Base-by-base conservation (phyloP, 345 rosid genomes). In the Heritiera littoralis region DNA sequence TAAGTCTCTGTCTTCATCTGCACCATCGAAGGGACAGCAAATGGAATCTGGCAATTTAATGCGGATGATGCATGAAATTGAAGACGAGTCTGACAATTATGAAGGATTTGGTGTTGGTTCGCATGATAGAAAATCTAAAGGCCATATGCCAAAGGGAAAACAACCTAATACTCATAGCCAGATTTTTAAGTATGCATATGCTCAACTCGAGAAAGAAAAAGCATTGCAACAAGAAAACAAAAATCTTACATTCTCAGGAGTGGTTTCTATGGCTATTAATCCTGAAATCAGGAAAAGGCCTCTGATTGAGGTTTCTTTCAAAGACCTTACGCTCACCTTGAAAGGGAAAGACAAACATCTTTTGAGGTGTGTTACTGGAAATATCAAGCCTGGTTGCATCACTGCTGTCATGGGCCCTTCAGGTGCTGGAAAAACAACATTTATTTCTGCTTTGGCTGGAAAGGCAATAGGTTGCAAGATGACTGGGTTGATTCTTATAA, bases 351-450 rank as follows among this genome's bases (percentile, higher is more conserved):
- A 88, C 61, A 94, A 87, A 81, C 87, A 92, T 86, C 80, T 96
- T 52, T 78, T 96, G 81, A 90, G 94, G 84, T 83, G 92, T 78
- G 92, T 96, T 32, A 92, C 98, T 1, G 98, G 98, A 74, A 94
- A 76, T 77, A 82, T 96, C 71, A 90, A 83, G 77, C 97, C 98
- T 32, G 97, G 98, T 32, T 90, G 92, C 60, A 85, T 96, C 56
- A 88, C 98, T 7, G 92, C 99, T 72, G 97, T 94, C 79, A 96
- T 94, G 99, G 99, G 99, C 78, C 99, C 98, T 61, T 96, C 99
- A 23, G 98, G 98, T 66, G 98, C 99, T 73, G 98, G 99, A 51
- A 92, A 94, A 86, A 96, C 98, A n/a, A 90, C 95, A 6, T 95
- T 94, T 77, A 91, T 96, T 18, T 89, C 93, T 76, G 97, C 98